These are phyloP conservation scores for Magnusiomyces ingens DNA, from an alignment of 1,139 yeast species.

Conservation along the genomic window DNA sequence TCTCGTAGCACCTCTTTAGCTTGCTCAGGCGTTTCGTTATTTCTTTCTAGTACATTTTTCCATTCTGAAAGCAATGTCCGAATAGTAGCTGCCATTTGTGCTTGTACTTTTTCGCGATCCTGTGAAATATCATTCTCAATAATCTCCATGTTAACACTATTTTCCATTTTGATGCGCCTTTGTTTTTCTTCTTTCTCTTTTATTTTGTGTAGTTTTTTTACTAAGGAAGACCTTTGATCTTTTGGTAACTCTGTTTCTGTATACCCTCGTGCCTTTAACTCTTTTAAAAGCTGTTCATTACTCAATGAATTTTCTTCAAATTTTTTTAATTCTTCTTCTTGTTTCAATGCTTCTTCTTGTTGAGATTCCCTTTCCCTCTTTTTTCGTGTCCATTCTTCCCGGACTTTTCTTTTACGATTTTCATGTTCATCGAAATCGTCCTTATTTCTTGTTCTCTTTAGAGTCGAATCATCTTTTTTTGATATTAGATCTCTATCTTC, in stretches of 20 bases:
- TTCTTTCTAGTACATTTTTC: slow-evolving; percentile 32
- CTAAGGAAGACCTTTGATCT: slow-evolving; percentile 35
- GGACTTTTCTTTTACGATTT: slow-evolving; percentile 22
- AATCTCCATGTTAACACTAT: slow-evolving; percentile 11
- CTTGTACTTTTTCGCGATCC: slow-evolving; percentile 32
- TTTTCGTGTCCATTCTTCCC: slow-evolving; percentile 18
- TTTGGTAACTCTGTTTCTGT: background rate
- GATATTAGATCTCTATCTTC: slow-evolving; percentile 16
- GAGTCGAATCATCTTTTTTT: background rate
- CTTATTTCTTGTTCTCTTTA: background rate
- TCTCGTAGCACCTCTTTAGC: slow-evolving; percentile 37
- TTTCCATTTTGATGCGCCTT: slow-evolving; percentile 21
- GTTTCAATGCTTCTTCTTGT: slow-evolving; percentile 14
- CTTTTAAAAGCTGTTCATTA: slow-evolving; percentile 46
- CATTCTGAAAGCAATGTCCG: slow-evolving; percentile 43
- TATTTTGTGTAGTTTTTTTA: slow-evolving; percentile 21
- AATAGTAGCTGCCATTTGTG: slow-evolving; percentile 44
- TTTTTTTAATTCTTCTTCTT: slow-evolving; percentile 14
- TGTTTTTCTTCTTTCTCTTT: slow-evolving; percentile 19
- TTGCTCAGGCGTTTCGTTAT: slow-evolving; percentile 19
- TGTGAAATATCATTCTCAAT: slow-evolving; percentile 38
- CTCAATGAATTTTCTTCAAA: slow-evolving; percentile 15
- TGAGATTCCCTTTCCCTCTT: slow-evolving; percentile 15
- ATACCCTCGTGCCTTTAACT: slow-evolving; percentile 36
- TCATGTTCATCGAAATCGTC: slow-evolving; percentile 22